Percentiles rank a stretch among this genome's conserved stretches.
Evolutionary conservation across 2,329 filamentous ascomycete genomes (phyloP).

Genomic region (Zymoseptoria crescenta): DNA sequence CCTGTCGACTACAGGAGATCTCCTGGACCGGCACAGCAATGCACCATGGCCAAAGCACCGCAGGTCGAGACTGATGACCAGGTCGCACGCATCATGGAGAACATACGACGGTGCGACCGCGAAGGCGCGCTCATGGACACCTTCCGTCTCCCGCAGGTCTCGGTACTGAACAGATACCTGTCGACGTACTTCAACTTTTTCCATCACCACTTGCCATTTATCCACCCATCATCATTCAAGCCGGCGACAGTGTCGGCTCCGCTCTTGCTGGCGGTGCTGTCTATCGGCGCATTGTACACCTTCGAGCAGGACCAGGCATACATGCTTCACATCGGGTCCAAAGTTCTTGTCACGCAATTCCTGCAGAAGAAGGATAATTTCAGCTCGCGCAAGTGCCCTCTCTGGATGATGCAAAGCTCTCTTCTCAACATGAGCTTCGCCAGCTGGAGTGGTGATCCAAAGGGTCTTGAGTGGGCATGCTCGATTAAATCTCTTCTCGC

Average conservation of each 20-base stretch:
- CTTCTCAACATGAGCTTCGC: constrained; percentile 98
- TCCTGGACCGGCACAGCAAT: constrained; percentile 57
- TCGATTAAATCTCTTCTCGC: constrained; percentile 97
- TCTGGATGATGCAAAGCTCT: constrained; percentile 98
- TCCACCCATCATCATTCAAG: constrained; percentile 86
- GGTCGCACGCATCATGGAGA: constrained; percentile 74
- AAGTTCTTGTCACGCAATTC: constrained; percentile 94
- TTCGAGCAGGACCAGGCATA: constrained; percentile 97
- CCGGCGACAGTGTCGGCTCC: constrained; percentile 73
- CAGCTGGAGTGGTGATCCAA: constrained; percentile 97
- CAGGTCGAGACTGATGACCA: constrained; percentile 80
- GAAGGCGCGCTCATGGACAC: constrained; percentile 78
- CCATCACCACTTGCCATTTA: constrained; percentile 91
- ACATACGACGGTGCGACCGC: constrained; percentile 71
- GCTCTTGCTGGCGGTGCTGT: constrained; percentile 79
- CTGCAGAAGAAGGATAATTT: constrained; percentile 98
- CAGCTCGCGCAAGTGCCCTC: constrained; percentile 89
- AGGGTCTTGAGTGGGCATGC: constrained; percentile 96
- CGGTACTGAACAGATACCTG: constrained; percentile 81
- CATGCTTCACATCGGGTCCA: constrained; percentile 93
- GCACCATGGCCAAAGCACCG: constrained; percentile 62
- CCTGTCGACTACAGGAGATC: constrained; percentile 63
- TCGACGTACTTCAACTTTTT: constrained; percentile 96
- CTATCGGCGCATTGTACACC: constrained; percentile 90
- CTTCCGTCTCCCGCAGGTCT: constrained; percentile 75